Percentiles rank a stretch among this genome's conserved stretches.
These are phyloP conservation scores for Coffea humblotiana DNA, from an alignment of 305 asterid genomes.

Conservation along the genomic window DNA sequence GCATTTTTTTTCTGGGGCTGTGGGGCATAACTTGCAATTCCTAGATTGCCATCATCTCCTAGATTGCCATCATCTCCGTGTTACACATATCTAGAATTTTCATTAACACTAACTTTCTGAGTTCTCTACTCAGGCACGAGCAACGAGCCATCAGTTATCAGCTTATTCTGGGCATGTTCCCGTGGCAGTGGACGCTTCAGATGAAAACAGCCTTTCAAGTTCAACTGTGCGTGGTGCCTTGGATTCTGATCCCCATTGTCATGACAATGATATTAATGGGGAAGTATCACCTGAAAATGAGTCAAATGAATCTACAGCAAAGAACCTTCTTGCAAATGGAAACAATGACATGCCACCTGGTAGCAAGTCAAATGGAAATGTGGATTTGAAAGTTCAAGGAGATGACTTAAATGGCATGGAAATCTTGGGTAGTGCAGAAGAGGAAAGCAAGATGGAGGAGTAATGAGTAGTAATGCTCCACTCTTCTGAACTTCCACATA, in stretches of 20 bases:
- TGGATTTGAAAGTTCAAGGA: constrained; percentile 8
- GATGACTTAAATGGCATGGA: constrained; percentile 18
- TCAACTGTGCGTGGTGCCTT: background rate
- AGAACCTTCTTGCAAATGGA: constrained; percentile 28
- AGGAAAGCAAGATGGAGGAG: constrained; percentile 26
- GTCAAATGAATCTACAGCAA: constrained; percentile 16
- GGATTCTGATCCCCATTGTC: constrained; percentile 25
- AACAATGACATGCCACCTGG: constrained; percentile 31
- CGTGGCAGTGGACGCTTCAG: constrained; percentile 34
- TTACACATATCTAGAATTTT: background rate
- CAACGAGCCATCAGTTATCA: constrained; percentile 46
- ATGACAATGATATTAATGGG: constrained; percentile 31
- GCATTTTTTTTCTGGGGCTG: background rate
- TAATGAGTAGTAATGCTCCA: background rate
- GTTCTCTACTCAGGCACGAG: constrained; percentile 50
- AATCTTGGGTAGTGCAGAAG: constrained; percentile 10
- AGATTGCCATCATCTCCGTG: background rate
- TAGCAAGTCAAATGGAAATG: constrained; percentile 28
- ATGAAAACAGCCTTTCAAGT: constrained; percentile 32
- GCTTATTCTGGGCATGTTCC: constrained; percentile 37
- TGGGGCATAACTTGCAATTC: background rate
- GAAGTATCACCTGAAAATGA: constrained; percentile 36
- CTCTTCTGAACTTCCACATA: background rate
- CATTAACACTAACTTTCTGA: background rate
- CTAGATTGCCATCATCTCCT: background rate